These are phyloP conservation scores for Lagenidium giganteum DNA, from an alignment of 352 stramenopile genomes.

Conservation along the genomic window DNA sequence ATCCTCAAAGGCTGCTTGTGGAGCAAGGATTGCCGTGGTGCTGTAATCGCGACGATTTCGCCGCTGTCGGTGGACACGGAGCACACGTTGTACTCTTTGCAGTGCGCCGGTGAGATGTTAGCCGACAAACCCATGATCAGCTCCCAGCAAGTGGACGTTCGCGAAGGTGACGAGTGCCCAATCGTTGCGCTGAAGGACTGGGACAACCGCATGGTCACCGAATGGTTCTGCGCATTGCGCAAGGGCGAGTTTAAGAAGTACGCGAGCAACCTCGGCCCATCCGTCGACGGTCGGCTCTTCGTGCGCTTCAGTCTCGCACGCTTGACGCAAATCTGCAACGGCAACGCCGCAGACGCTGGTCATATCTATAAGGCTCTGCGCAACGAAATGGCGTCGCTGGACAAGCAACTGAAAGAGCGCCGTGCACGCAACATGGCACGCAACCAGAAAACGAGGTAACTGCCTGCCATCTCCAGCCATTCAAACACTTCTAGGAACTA, in stretches of 20 bases:
- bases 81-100: conserved; percentile 73
- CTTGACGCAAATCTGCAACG: conserved; percentile 65
- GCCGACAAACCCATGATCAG: conserved; percentile 46
- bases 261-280: conserved; percentile 28
- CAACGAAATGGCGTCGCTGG: conserved; percentile 42
- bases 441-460: conserved; percentile 4
- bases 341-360: conserved; percentile 45
- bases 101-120: conserved; percentile 67
- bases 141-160: conserved; percentile 47
- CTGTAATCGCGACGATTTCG: conserved; percentile 79
- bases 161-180: conserved; percentile 27
- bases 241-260: conserved; percentile 55
- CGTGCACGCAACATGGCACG: conserved; percentile 39
- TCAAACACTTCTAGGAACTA: no score
- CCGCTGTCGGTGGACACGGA: conserved; percentile 69
- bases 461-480: no score
- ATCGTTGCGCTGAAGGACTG: conserved; percentile 51
- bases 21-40: conserved; percentile 50
- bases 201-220: conserved; percentile 40
- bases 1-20: conserved; percentile 73
- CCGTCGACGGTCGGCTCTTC: conserved; percentile 51
- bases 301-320: conserved; percentile 52
- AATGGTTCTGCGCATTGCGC: conserved; percentile 46
- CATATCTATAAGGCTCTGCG: conserved; percentile 55
- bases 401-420: conserved; percentile 47